A percentile compares a stretch with the other conserved stretches of the same genome.
These are phyloP conservation scores for Metschnikowia corniflorae DNA, from an alignment of 805 yeast genomes.

Conservation along the genomic window DNA sequence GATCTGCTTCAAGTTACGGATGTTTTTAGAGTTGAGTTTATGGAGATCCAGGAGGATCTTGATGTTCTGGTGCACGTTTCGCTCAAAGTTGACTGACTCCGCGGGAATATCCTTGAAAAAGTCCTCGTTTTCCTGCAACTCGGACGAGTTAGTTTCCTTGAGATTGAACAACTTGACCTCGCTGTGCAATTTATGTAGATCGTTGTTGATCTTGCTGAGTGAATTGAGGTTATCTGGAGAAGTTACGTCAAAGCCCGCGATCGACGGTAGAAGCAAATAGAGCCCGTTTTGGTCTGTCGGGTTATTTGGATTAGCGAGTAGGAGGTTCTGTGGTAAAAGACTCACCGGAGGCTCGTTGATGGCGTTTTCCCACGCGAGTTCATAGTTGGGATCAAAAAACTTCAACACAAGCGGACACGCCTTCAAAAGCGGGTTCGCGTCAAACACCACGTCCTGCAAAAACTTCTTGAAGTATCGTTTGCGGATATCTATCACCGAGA, in stretches of 20 bases:
- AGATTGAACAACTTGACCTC: slow-evolving; percentile 31
- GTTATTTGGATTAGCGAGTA: slow-evolving; percentile 47
- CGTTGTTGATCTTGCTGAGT: slow-evolving; percentile 34
- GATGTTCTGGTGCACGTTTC: slow-evolving; percentile 30
- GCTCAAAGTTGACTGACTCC: slow-evolving; percentile 32
- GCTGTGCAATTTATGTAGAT: slow-evolving; percentile 29
- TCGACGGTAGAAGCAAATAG: slow-evolving; percentile 45
- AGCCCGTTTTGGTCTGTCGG: slow-evolving; percentile 55
- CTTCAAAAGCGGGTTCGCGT: slow-evolving; percentile 28
- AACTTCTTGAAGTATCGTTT: slow-evolving; percentile 44
- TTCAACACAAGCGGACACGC: slow-evolving; percentile 39
- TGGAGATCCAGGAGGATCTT: slow-evolving; percentile 35
- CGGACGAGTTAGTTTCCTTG: slow-evolving; percentile 18
- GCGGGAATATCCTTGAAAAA: slow-evolving; percentile 29
- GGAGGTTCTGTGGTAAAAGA: slow-evolving; percentile 44
- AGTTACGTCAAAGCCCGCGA: slow-evolving; percentile 36
- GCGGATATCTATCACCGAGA: slow-evolving; percentile 45
- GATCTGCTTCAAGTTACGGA: slow-evolving; percentile 38
- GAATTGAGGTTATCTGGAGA: slow-evolving; percentile 29
- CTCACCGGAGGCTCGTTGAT: slow-evolving; percentile 45
- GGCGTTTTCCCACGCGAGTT: slow-evolving; percentile 49
- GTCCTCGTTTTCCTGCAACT: slow-evolving; percentile 11
- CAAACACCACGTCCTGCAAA: slow-evolving; percentile 36
- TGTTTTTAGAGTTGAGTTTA: slow-evolving; percentile 32
- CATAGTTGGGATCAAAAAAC: slow-evolving; percentile 50